Evolutionary conservation across 371 early-diverging fungal genomes (phyloP), one percentile per base, ranked within the genome.

Genomic region (Mucor circinelloides): DNA sequence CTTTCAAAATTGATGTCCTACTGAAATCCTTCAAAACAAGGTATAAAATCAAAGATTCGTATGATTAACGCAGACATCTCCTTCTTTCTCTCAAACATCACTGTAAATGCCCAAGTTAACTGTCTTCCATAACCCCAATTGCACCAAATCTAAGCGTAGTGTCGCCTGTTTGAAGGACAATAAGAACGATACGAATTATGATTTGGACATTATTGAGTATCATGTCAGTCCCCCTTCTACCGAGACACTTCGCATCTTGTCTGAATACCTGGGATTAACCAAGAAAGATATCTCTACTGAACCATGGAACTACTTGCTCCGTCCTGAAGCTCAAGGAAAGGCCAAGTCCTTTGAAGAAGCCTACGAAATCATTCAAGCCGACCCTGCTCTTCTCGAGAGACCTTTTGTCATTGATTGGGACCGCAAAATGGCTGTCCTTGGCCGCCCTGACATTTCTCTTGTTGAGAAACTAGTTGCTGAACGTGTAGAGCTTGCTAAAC

Each of bases 331-430:
- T 12, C 67, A 73, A 40, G 38, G 48, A 23, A 71, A 69, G 27
- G 65, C 66, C 0, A 38, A 27, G 30, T 75, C 79, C 0, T 73
- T 69, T 52, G 72, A 75, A 30, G 80, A 85, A 36, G 68, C 76
- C 0, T 68, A 72, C 38, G 64, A 65, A 2, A 10, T 83, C 2
- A 63, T 83, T n/a, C 63, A 73, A 54, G 17, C 72, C 32, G 65
- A 85, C 31, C 79, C 82, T 38, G 61, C 67, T 6, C 58, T 65
- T 23, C 60, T 85, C 6, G 83, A 83, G 66, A 71, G 85, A 28
- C 85, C 85, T 12, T 74, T 85, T 31, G 73, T 81, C 2, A 72
- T 85, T 27, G 85, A 85, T 60, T 80, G 76, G 75, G 68, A 70
- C n/a, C 66, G 64, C n/a, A 80, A 80, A 40, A 70, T 59, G 40